phyloP scores from a whole-genome alignment of 2,329 filamentous ascomycete species.

The Penicillium sp. region DNA sequence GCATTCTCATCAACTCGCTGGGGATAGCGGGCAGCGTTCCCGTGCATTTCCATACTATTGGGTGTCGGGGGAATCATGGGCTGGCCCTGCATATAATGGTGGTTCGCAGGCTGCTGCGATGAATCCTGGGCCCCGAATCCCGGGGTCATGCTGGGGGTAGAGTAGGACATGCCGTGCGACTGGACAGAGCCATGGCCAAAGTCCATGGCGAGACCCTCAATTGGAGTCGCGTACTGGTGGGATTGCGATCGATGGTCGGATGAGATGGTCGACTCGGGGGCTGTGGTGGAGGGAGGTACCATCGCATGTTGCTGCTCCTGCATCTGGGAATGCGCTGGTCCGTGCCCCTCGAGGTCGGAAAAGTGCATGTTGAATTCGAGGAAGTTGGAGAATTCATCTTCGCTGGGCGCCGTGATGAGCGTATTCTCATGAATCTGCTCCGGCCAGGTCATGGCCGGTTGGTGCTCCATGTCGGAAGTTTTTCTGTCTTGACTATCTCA shows the following conservation, averaged over 20 bases:
- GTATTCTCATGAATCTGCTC: conserved; percentile 40
- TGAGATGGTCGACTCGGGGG: conserved; percentile 27
- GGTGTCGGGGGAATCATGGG: conserved; percentile 48
- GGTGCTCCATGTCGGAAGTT: conserved; percentile 39
- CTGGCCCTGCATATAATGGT: conserved; percentile 33
- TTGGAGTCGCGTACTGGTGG: conserved; percentile 29
- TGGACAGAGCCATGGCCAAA: conserved; percentile 14
- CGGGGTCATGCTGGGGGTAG: conserved; percentile 31
- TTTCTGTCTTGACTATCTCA: not conserved
- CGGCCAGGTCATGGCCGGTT: conserved; percentile 40
- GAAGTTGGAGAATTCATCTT: conserved; percentile 51
- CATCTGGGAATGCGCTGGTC: conserved; percentile 36
- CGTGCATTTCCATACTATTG: conserved; percentile 50
- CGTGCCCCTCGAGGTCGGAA: conserved; percentile 40
- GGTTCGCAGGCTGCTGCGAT: conserved; percentile 21
- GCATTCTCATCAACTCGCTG: conserved; percentile 41
- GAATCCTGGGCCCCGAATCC: conserved; percentile 35
- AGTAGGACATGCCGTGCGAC: conserved; percentile 30
- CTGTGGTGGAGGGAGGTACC: conserved; percentile 33
- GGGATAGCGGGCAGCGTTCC: conserved; percentile 40
- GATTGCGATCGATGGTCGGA: conserved; percentile 23
- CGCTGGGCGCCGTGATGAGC: conserved; percentile 39
- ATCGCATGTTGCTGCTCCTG: conserved; percentile 34
- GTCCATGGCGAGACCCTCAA: conserved; percentile 39
- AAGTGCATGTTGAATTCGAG: conserved; percentile 50